Evolutionary conservation across 257 asterid genomes (phyloP).

Genomic region (Solanum raphanifolium): DNA sequence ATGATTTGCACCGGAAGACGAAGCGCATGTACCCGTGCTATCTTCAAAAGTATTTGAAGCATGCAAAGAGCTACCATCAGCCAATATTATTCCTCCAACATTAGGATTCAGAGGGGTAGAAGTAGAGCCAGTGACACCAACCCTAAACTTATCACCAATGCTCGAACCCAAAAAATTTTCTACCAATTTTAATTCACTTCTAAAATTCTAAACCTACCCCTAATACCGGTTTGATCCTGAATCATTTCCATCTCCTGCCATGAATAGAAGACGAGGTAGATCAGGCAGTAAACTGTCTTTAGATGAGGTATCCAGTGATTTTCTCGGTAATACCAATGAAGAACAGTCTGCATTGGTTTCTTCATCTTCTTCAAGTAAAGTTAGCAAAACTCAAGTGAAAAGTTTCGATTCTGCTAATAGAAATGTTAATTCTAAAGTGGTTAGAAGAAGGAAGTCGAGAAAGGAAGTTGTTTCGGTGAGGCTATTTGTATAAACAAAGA

Average conservation of each 20-base stretch:
- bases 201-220: neutral
- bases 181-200: neutral
- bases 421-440: neutral
- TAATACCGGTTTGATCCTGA: neutral
- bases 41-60: conserved; percentile 14
- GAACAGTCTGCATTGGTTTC: neutral
- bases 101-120: conserved; percentile 2
- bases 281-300: neutral
- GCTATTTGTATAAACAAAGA: neutral
- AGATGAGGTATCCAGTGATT: neutral
- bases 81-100: conserved; percentile 14
- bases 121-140: conserved; percentile 27
- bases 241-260: neutral
- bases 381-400: neutral
- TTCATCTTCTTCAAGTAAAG: neutral
- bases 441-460: neutral
- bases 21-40: conserved; percentile 20
- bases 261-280: neutral
- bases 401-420: neutral
- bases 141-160: conserved; percentile 28
- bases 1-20: conserved; percentile 34
- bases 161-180: neutral
- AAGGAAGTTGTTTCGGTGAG: neutral
- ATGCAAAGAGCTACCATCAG: conserved; percentile 5
- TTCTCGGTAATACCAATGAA: neutral